Base-by-base conservation (phyloP, 1,284 basidiomycete genomes). In the Cryptococcus depauperatus region DNA sequence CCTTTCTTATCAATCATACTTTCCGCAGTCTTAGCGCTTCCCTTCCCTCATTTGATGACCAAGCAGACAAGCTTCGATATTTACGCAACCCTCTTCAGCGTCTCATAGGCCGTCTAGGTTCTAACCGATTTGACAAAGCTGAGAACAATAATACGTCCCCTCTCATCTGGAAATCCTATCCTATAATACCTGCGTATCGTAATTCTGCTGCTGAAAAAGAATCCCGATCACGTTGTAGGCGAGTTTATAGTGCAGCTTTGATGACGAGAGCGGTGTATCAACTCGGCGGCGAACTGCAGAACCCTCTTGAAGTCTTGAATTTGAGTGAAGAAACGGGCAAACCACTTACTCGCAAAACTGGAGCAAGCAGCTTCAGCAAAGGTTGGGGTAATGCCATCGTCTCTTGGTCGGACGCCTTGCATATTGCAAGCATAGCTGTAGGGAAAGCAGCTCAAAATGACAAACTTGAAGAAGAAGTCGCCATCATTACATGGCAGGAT, bases 211-310 rank as follows among this genome's bases (percentile, higher is more conserved):
- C 73, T 9, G 87, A 90, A 63, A 75, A 74, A 35, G 68, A 71
- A 11, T 77, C 75, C 50, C 77, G 86, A 32, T 74, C 81, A 47
- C 65, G 71, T 3, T 74, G 83, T 29, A 76, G 86, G 43, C 74
- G 79, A 5, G 44, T 55, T 2, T 30, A 55, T 37, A 57, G 51
- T 23, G 58, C 57, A 11, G 59, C 61, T 4, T 26, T 61, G 28
- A 46, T 61, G 29, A 33, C 82, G 21, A 84, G 86, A 77, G 87
- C 79, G 7, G 74, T 89, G 21, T 80, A 82, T 25, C 76, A 78
- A 2, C 75, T 86, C 10, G 87, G 86, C 9, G 85, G 84, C 2
- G 59, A 70, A 1, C 64, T 90, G 76, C 74, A 48, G 37, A 74
- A 66, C 43, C 65, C 65, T 45, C 43, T 59, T n/a, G 48, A 52